phyloP scores from a whole-genome alignment of 441 rosid genomes.

The Omphalea diandra region DNA sequence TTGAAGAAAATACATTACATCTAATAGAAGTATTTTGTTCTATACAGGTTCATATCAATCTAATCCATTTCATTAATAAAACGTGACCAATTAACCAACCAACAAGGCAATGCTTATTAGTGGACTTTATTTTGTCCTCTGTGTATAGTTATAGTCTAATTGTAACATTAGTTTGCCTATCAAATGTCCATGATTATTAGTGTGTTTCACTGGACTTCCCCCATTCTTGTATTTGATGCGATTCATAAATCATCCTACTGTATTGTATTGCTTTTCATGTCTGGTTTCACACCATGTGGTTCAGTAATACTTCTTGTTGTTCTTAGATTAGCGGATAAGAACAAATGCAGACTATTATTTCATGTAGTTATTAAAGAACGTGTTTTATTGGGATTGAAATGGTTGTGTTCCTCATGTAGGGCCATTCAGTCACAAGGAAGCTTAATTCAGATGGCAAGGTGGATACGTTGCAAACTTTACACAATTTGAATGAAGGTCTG shows the following conservation, averaged over 20 bases:
- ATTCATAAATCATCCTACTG: not conserved
- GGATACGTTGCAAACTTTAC: conserved; percentile 70
- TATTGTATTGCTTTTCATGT: too few species aligned
- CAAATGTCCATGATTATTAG: not conserved
- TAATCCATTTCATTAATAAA: too few species aligned
- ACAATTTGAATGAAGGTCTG: conserved; percentile 78
- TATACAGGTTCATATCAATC: too few species aligned
- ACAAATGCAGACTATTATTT: not conserved
- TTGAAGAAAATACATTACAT: too few species aligned
- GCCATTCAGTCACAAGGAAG: conserved; percentile 76
- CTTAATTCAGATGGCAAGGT: conserved; percentile 71
- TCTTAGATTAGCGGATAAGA: not conserved
- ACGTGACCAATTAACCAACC: too few species aligned
- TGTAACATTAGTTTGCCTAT: not conserved
- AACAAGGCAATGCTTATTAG: not conserved
- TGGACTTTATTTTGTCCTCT: not conserved
- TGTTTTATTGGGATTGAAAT: conserved; percentile 8
- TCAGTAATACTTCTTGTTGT: not conserved
- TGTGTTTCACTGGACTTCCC: not conserved
- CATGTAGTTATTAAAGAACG: not conserved
- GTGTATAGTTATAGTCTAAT: not conserved
- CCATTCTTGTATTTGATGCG: not conserved
- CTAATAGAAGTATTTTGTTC: too few species aligned
- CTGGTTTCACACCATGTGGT: not conserved
- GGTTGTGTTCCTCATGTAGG: conserved; percentile 42